phyloP scores from a whole-genome alignment of 495 filamentous ascomycete genomes.

The Neurospora sp. region DNA sequence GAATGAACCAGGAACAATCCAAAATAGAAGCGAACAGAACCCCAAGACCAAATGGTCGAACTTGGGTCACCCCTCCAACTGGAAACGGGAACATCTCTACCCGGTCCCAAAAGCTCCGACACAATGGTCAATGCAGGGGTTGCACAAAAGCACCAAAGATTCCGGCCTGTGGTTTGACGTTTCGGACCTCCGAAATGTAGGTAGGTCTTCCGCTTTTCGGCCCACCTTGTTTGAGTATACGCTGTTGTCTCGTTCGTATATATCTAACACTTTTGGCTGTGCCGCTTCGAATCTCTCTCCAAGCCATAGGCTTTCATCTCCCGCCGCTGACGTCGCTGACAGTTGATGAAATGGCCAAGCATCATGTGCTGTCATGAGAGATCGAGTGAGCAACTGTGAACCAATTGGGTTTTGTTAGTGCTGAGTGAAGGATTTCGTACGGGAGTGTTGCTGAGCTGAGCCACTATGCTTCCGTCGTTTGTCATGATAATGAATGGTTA shows the following conservation, averaged over 20 bases:
- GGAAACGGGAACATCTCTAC: background rate
- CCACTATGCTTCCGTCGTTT: background rate
- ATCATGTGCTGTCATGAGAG: background rate
- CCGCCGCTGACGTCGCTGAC: background rate
- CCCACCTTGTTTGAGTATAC: background rate
- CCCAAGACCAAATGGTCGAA: too few relatives aligned
- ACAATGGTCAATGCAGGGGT: background rate
- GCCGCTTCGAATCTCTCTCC: background rate
- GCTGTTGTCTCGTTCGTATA: background rate
- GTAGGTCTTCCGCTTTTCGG: background rate
- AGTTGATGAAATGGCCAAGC: background rate
- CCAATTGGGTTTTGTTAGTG: background rate
- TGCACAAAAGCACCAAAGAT: background rate
- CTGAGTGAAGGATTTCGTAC: background rate
- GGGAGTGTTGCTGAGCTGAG: background rate
- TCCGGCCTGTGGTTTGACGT: background rate
- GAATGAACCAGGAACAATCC: background rate
- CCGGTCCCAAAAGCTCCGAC: background rate
- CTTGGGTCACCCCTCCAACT: background rate
- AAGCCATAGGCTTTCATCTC: background rate
- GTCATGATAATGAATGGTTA: background rate
- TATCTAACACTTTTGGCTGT: background rate
- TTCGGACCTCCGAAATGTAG: background rate
- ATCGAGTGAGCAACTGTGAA: background rate
- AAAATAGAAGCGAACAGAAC: background rate